phyloP scores from a whole-genome alignment of 306 rosid genomes.

The Cicer judaicum region DNA sequence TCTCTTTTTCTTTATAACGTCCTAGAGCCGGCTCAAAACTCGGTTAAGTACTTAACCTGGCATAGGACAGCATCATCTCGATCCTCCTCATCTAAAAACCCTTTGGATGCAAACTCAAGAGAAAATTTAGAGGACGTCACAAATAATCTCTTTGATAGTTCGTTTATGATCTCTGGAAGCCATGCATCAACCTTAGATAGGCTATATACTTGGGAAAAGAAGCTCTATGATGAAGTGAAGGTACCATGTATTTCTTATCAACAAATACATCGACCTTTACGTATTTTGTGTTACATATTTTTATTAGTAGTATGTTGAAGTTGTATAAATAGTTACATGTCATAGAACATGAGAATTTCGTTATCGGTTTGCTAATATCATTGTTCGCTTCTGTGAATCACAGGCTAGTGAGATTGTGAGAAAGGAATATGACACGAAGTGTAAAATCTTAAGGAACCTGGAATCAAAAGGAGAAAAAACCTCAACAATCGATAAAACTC shows the following conservation, averaged over 20 bases:
- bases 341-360: slow-evolving; percentile 6
- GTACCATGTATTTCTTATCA: slow-evolving; percentile 51
- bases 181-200: slow-evolving; percentile 98
- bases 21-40: slow-evolving; percentile 75
- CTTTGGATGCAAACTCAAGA: slow-evolving; percentile 65
- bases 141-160: slow-evolving; percentile 66
- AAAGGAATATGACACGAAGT: slow-evolving; percentile 78
- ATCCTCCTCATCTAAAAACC: slow-evolving; percentile 90
- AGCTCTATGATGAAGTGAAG: slow-evolving; percentile 98
- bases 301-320: slow-evolving; percentile 23
- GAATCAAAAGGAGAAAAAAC: slow-evolving; percentile 73
- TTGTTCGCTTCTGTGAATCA: slow-evolving; percentile 26
- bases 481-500: slow-evolving; percentile 73
- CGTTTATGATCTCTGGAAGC: slow-evolving; percentile 88
- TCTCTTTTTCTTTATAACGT: slow-evolving; percentile 23
- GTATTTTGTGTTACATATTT: slow-evolving; percentile 22
- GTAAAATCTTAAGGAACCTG: slow-evolving; percentile 75
- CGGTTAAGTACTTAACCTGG: slow-evolving; percentile 82
- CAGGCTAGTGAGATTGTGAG: slow-evolving; percentile 91
- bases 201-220: slow-evolving; percentile 95
- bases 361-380: slow-evolving; percentile 13
- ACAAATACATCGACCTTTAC: background rate
- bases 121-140: slow-evolving; percentile 66
- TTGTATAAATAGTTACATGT: background rate
- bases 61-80: slow-evolving; percentile 84